Evolutionary conservation across 2,329 filamentous ascomycete species (phyloP).

Genomic region (Claviceps arundinis): DNA sequence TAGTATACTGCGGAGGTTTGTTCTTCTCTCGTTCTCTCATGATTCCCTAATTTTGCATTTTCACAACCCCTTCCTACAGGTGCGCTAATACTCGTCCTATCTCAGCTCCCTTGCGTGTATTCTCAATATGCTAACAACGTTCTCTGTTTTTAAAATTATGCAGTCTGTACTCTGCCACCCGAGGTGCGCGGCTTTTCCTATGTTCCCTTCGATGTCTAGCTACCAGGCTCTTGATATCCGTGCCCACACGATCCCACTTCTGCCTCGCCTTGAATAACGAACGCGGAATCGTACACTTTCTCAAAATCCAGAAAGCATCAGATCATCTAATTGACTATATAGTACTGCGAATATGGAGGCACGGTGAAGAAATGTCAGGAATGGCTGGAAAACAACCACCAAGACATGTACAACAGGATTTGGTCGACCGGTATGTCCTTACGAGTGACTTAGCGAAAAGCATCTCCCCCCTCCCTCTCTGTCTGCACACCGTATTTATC

Average conservation of each 20-base stretch:
- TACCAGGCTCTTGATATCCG: constrained; percentile 1
- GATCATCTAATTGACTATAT: background rate
- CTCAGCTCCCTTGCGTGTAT: background rate
- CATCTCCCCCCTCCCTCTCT: background rate
- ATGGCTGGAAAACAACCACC: constrained; percentile 71
- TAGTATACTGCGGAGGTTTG: constrained; percentile 47
- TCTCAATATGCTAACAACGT: constrained; percentile 3
- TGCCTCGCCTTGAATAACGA: background rate
- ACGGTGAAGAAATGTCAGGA: constrained; percentile 95
- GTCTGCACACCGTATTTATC: background rate
- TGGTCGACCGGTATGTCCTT: constrained; percentile 65
- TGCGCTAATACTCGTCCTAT: background rate
- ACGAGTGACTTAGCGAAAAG: background rate
- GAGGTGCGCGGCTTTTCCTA: constrained; percentile 33
- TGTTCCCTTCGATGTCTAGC: background rate
- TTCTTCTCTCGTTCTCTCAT: constrained; percentile 5
- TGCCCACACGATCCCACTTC: too few relatives aligned
- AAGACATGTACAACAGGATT: constrained; percentile 60
- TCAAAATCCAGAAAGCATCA: background rate
- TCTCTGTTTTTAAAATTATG: background rate
- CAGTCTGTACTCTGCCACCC: constrained; percentile 52
- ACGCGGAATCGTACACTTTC: background rate
- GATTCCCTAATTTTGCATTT: background rate
- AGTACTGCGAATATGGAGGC: constrained; percentile 99
- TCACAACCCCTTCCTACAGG: background rate